phyloP scores from a whole-genome alignment of 75 land plant species.

The Adiantum capillusveneris region DNA sequence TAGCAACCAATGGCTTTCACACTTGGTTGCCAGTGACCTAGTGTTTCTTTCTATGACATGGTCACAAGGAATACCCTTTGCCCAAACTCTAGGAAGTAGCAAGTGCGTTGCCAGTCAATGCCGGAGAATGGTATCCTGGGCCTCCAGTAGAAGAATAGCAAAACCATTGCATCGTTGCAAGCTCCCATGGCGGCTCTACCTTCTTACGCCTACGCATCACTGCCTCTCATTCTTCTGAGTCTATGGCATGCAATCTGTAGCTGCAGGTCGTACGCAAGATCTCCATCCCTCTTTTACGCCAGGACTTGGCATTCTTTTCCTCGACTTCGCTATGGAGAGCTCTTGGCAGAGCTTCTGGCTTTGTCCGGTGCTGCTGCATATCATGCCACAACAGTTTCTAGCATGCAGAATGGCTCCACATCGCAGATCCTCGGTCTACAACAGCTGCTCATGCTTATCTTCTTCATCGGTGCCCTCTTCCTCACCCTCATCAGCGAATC shows the following conservation, averaged over 20 bases:
- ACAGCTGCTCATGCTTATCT: slow-evolving; percentile 12
- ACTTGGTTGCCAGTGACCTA: too few relatives aligned
- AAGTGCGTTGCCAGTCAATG: too few relatives aligned
- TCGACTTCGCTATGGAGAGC: slow-evolving; percentile 8
- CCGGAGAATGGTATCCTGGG: too few relatives aligned
- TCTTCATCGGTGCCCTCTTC: slow-evolving; percentile 30
- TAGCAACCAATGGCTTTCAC: too few relatives aligned
- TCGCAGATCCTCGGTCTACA: slow-evolving; percentile 25
- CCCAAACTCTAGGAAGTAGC: too few relatives aligned
- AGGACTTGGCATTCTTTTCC: slow-evolving; percentile 28
- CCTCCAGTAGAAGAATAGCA: too few relatives aligned
- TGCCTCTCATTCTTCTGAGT: slow-evolving; percentile 4
- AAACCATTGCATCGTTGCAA: too few relatives aligned
- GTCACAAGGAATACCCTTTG: too few relatives aligned
- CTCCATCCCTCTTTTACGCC: slow-evolving; percentile 15
- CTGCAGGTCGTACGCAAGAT: neutral
- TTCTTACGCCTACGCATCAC: neutral
- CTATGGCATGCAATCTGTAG: slow-evolving; percentile 4
- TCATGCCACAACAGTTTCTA: slow-evolving; percentile 28
- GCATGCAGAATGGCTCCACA: slow-evolving; percentile 11
- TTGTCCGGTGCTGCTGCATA: slow-evolving; percentile 17
- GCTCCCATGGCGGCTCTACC: neutral
- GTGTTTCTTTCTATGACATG: too few relatives aligned
- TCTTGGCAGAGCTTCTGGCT: slow-evolving; percentile 19
- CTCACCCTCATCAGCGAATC: slow-evolving; percentile 27